These are phyloP conservation scores for Pseudohyphozyma bogoriensis DNA, from an alignment of 768 basidiomycete species.

Conservation along the genomic window DNA sequence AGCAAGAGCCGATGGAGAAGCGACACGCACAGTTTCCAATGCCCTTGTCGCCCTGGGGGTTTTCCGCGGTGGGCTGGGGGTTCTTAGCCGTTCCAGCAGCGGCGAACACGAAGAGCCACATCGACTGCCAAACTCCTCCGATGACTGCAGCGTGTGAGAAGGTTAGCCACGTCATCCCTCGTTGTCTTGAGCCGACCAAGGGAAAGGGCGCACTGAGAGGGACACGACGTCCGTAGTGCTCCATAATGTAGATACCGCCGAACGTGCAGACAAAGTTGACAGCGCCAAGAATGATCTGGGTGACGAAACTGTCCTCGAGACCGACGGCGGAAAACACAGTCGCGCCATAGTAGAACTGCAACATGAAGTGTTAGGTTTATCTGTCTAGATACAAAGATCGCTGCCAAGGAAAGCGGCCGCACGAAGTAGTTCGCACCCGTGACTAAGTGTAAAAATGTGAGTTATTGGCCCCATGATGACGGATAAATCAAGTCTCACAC, in stretches of 20 bases:
- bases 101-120: conserved; percentile 64
- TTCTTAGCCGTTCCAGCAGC: conserved; percentile 57
- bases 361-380: not conserved
- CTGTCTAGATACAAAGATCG: not conserved
- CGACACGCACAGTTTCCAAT: conserved; percentile 48
- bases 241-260: conserved; percentile 62
- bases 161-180: not conserved
- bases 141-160: no score
- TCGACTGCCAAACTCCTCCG: conserved; percentile 54
- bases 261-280: conserved; percentile 54
- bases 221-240: conserved; percentile 51
- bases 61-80: no score
- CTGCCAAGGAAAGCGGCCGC: not conserved
- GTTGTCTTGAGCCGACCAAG: not conserved
- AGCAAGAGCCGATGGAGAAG: not conserved
- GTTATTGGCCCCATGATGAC: not conserved
- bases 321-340: conserved; percentile 49
- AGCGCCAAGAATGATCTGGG: conserved; percentile 64
- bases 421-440: conserved; percentile 19
- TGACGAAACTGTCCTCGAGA: conserved; percentile 55
- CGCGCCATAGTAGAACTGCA: conserved; percentile 52
- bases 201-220: conserved; percentile 49
- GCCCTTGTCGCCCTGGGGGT: conserved; percentile 41
- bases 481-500: conserved; percentile 42
- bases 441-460: not conserved